Percentiles rank a stretch among this genome's conserved stretches.
These are phyloP conservation scores for Cephalotrichum gorgonifer DNA, from an alignment of 2,329 filamentous ascomycete species.

Conservation along the genomic window DNA sequence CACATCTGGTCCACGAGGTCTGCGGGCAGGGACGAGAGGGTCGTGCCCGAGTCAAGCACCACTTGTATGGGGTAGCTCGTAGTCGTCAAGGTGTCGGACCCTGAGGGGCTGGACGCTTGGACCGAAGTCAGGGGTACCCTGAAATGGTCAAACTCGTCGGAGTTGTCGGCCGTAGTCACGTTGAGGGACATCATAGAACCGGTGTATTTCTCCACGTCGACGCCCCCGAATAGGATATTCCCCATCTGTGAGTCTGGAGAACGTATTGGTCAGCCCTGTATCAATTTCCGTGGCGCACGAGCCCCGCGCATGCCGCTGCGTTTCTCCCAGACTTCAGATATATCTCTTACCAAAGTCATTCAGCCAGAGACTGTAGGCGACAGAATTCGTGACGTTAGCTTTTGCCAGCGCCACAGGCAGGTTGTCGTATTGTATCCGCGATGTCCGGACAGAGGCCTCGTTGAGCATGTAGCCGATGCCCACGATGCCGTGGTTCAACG, in stretches of 20 bases:
- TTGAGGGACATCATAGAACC: constrained; percentile 53
- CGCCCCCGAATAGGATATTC: constrained; percentile 69
- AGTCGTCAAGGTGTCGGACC: constrained; percentile 35
- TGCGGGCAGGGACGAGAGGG: constrained; percentile 58
- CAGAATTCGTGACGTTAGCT: constrained; percentile 51
- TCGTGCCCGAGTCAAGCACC: constrained; percentile 68
- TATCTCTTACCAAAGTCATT: constrained; percentile 34
- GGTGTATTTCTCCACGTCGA: constrained; percentile 63
- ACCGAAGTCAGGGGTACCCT: constrained; percentile 37
- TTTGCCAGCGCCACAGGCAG: constrained; percentile 55
- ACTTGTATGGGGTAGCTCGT: constrained; percentile 40
- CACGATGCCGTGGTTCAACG: constrained; percentile 46
- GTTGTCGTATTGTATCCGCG: constrained; percentile 36
- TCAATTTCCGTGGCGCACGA: not conserved
- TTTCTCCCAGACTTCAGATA: not conserved
- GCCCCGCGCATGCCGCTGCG: not conserved
- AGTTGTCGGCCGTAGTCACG: constrained; percentile 33
- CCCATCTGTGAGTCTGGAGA: constrained; percentile 46
- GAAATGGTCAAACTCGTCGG: constrained; percentile 33
- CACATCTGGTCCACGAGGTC: constrained; percentile 43
- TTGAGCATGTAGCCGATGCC: constrained; percentile 50
- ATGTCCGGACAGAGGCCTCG: constrained; percentile 29
- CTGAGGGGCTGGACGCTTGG: constrained; percentile 34
- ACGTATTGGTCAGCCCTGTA: not conserved
- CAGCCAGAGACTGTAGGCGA: constrained; percentile 63